These are phyloP conservation scores for Fraxinus ornus DNA, from an alignment of 305 asterid genomes.

Conservation along the genomic window DNA sequence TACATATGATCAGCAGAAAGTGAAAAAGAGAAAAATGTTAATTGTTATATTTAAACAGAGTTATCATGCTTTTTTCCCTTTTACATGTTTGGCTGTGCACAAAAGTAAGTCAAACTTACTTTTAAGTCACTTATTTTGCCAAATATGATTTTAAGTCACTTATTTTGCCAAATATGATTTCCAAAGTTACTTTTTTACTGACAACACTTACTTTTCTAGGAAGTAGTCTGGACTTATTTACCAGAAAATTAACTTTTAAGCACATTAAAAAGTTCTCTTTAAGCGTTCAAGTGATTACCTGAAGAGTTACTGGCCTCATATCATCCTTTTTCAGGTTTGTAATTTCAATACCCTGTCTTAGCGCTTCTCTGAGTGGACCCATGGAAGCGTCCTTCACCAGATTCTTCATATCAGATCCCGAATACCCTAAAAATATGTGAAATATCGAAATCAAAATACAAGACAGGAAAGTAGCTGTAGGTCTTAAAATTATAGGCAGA, in stretches of 20 bases:
- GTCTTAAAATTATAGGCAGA: slow-evolving; percentile 19
- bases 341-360: slow-evolving; percentile 69
- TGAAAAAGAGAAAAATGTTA: not conserved
- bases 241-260: not conserved
- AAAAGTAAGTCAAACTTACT: not conserved
- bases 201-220: not conserved
- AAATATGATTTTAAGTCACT: not conserved
- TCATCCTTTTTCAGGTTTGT: slow-evolving; percentile 86
- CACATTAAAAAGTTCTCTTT: not conserved
- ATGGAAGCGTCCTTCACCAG: slow-evolving; percentile 97
- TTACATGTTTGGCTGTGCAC: not conserved
- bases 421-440: slow-evolving; percentile 58
- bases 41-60: not conserved
- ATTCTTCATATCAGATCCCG: slow-evolving; percentile 98
- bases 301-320: slow-evolving; percentile 73
- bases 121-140: not conserved
- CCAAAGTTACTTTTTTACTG: not conserved
- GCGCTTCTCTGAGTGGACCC: slow-evolving; percentile 99
- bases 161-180: not conserved
- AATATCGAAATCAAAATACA: not conserved
- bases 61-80: not conserved
- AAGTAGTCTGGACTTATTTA: not conserved
- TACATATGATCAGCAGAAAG: slow-evolving; percentile 27
- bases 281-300: slow-evolving; percentile 42
- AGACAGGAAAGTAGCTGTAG: not conserved